These are phyloP conservation scores for Capsicum chinense DNA, from an alignment of 257 asterid species.

Conservation along the genomic window DNA sequence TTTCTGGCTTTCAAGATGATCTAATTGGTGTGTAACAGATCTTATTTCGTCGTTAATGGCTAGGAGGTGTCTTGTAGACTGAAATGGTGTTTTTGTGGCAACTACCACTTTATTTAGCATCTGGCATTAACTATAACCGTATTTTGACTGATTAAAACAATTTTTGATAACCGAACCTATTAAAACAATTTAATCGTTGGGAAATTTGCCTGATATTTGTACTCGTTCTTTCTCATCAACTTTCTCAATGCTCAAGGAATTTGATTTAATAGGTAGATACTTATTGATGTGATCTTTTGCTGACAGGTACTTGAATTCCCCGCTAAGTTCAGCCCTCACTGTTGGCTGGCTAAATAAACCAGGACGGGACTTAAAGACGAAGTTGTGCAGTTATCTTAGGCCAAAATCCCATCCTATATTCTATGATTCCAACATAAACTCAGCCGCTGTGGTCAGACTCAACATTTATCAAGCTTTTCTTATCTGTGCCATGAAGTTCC, in stretches of 20 bases:
- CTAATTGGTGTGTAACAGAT: constrained; percentile 8
- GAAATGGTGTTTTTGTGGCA: constrained; percentile 23
- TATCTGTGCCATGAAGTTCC: constrained; percentile 86
- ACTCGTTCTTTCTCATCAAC: background rate
- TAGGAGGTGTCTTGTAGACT: constrained; percentile 1
- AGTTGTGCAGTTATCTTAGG: constrained; percentile 59
- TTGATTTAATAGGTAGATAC: background rate
- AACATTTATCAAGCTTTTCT: constrained; percentile 82
- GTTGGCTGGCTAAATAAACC: constrained; percentile 61
- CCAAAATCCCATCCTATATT: constrained; percentile 89
- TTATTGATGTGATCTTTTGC: constrained; percentile 28
- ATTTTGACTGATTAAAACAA: background rate
- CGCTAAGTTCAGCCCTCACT: constrained; percentile 71
- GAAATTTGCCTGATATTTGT: background rate
- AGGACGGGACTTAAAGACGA: constrained; percentile 53
- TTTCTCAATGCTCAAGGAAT: constrained; percentile 18
- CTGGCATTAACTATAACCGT: background rate
- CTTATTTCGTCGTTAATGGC: background rate
- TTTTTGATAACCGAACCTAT: background rate
- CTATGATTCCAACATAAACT: constrained; percentile 80
- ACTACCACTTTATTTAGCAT: background rate
- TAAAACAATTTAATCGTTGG: constrained; percentile 6
- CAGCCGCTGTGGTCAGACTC: constrained; percentile 76
- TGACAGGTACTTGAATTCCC: constrained; percentile 68
- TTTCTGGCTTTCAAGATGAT: background rate